Evolutionary conservation across 163 green algal genomes (phyloP).

Genomic region (Scenedesmus sp.): DNA sequence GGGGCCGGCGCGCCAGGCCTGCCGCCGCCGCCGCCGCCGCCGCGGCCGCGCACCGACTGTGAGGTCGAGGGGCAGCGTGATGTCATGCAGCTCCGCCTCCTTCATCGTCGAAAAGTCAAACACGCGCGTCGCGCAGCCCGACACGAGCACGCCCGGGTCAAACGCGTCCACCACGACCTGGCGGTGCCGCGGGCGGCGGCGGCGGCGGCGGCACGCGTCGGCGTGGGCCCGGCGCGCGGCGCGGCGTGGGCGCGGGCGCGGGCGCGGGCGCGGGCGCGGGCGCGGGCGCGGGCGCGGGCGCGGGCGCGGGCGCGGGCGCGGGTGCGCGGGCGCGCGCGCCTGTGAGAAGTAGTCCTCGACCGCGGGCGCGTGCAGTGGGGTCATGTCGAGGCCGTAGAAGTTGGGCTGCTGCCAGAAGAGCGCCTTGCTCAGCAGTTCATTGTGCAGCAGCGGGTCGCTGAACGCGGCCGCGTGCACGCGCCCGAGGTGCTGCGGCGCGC

Average conservation of each 20-base stretch:
- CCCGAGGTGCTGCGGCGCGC: constrained; percentile 61
- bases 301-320: too few relatives aligned
- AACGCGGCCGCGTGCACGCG: constrained; percentile 80
- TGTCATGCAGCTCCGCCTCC: constrained; percentile 83
- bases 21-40: too few relatives aligned
- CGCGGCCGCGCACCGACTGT: constrained; percentile 51
- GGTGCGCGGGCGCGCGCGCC: constrained; percentile 59
- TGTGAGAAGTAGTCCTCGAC: constrained; percentile 88
- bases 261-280: too few relatives aligned
- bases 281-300: too few relatives aligned
- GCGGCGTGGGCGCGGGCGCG: too few relatives aligned
- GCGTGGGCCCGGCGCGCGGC: too few relatives aligned
- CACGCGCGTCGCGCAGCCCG: constrained; percentile 55
- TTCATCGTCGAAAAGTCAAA: constrained; percentile 82
- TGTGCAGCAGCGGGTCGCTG: constrained; percentile 83
- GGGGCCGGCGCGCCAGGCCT: too few relatives aligned
- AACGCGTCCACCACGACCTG: constrained; percentile 96
- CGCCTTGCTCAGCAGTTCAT: constrained; percentile 82
- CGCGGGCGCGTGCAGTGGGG: constrained; percentile 72
- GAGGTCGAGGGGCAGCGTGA: constrained; percentile 85
- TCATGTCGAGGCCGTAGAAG: constrained; percentile 94
- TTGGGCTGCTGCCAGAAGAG: constrained; percentile 84
- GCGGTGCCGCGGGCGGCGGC: too few relatives aligned
- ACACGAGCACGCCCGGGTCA: constrained; percentile 80
- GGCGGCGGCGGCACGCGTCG: neutral